Evolutionary conservation across 2,329 filamentous ascomycete species (phyloP).

Genomic region (Sarocladiaceae sp.): DNA sequence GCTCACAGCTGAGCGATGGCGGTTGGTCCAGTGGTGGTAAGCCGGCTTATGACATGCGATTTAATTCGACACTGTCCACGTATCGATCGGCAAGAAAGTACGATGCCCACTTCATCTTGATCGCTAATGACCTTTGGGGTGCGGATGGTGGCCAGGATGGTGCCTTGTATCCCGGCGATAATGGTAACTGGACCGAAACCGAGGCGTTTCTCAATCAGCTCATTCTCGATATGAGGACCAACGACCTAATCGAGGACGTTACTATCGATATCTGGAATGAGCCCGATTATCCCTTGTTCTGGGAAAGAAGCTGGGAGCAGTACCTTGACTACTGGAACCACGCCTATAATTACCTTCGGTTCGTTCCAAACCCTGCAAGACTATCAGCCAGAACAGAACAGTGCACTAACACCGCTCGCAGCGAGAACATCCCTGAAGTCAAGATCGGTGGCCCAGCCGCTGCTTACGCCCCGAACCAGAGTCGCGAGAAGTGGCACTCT

Average conservation of each 20-base stretch:
- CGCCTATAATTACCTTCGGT: slow-evolving; percentile 10
- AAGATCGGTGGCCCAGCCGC: slow-evolving; percentile 35
- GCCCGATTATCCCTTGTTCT: slow-evolving; percentile 11
- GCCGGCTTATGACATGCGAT: not conserved
- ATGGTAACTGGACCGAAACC: slow-evolving; percentile 11
- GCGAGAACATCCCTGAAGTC: slow-evolving; percentile 12
- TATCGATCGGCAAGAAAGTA: slow-evolving; percentile 5
- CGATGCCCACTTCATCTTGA: slow-evolving; percentile 9
- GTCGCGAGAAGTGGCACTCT: slow-evolving; percentile 35
- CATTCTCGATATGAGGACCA: slow-evolving; percentile 8
- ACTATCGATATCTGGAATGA: slow-evolving; percentile 14
- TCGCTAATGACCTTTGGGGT: slow-evolving; percentile 13
- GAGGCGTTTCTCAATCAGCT: slow-evolving; percentile 11
- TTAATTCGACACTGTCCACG: not conserved
- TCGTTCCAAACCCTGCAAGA: not conserved
- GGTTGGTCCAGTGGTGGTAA: not conserved
- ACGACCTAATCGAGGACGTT: slow-evolving; percentile 8
- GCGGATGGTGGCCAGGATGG: slow-evolving; percentile 11
- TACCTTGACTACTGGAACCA: slow-evolving; percentile 12
- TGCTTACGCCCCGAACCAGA: slow-evolving; percentile 24
- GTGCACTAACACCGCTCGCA: not conserved
- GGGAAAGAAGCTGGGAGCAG: slow-evolving; percentile 11
- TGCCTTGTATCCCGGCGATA: slow-evolving; percentile 13
- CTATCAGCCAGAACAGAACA: not conserved
- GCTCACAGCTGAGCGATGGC: not conserved